phyloP scores from a whole-genome alignment of 2,329 filamentous ascomycete genomes.

The Elsinoe perseae region DNA sequence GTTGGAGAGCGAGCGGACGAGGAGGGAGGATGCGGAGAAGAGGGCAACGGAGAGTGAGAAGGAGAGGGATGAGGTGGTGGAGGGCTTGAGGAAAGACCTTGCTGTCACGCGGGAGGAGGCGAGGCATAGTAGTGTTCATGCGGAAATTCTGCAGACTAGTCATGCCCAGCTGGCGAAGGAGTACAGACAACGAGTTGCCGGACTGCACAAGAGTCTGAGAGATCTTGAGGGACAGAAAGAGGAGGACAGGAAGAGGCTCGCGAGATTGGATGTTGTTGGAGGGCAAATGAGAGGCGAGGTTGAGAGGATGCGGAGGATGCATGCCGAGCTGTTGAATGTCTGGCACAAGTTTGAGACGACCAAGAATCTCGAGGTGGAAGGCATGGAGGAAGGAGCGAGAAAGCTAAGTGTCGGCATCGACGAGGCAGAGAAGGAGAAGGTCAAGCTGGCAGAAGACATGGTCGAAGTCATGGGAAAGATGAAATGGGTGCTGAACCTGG shows the following conservation, averaged over 20 bases:
- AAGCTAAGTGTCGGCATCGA: slow-evolving; percentile 50
- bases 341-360: slow-evolving; percentile 59
- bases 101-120: slow-evolving; percentile 46
- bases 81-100: slow-evolving; percentile 54
- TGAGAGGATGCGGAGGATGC: slow-evolving; percentile 52
- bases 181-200: slow-evolving; percentile 46
- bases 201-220: slow-evolving; percentile 44
- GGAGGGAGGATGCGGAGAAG: slow-evolving; percentile 51
- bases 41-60: slow-evolving; percentile 55
- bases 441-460: slow-evolving; percentile 51
- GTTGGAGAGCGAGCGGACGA: slow-evolving; percentile 57
- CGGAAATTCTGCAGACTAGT: slow-evolving; percentile 60
- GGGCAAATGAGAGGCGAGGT: slow-evolving; percentile 67
- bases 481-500: slow-evolving; percentile 56
- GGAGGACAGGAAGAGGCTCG: slow-evolving; percentile 56
- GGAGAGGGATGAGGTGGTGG: slow-evolving; percentile 55
- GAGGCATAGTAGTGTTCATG: slow-evolving; percentile 51
- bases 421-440: slow-evolving; percentile 54
- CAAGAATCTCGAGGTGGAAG: slow-evolving; percentile 53
- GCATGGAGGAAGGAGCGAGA: slow-evolving; percentile 52
- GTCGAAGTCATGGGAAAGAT: slow-evolving; percentile 58
- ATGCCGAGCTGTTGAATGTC: slow-evolving; percentile 51
- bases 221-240: slow-evolving; percentile 48
- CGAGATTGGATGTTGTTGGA: slow-evolving; percentile 58
- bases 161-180: slow-evolving; percentile 63